These are phyloP conservation scores for Aspergillus nomiae DNA, from an alignment of 2,329 filamentous ascomycete species.

Conservation along the genomic window DNA sequence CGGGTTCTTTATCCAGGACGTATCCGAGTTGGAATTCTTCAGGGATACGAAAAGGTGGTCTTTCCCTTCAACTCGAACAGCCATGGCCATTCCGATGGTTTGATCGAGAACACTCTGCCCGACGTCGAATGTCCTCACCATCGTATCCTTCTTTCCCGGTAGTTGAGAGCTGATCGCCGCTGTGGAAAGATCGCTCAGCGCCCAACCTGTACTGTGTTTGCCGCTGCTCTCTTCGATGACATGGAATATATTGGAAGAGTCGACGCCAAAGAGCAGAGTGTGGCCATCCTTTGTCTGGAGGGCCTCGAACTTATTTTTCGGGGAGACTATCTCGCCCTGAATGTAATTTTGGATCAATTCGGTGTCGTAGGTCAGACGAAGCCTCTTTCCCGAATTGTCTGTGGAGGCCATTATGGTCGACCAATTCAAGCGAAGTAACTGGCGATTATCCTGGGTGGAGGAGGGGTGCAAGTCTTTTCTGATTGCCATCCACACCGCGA, in stretches of 20 bases:
- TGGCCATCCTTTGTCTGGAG: conserved; percentile 8
- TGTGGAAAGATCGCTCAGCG: conserved; percentile 6
- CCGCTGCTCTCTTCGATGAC: conserved; percentile 11
- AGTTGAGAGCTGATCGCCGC: neutral
- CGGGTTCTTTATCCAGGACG: neutral
- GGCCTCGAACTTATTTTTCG: conserved; percentile 8
- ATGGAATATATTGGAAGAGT: conserved; percentile 4
- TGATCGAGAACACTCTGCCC: conserved; percentile 8
- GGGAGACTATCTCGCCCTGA: conserved; percentile 5
- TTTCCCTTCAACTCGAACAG: neutral
- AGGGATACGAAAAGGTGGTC: conserved; percentile 11
- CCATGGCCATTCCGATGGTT: conserved; percentile 8
- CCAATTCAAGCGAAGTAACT: too few species aligned
- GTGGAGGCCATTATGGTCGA: too few species aligned
- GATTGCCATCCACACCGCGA: too few species aligned
- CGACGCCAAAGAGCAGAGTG: conserved; percentile 3
- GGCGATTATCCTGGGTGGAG: too few species aligned
- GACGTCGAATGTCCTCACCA: conserved; percentile 8
- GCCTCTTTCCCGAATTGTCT: too few species aligned
- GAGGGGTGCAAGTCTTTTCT: too few species aligned
- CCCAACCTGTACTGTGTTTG: conserved; percentile 3
- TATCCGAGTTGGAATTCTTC: neutral
- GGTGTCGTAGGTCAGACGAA: neutral
- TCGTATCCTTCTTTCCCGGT: neutral
- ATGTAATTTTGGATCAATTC: conserved; percentile 12